A percentile compares a stretch with the other conserved stretches of the same genome.
Conservation (phyloP, 1,139 yeast genomes). For the Blastobotrys proliferans region DNA sequence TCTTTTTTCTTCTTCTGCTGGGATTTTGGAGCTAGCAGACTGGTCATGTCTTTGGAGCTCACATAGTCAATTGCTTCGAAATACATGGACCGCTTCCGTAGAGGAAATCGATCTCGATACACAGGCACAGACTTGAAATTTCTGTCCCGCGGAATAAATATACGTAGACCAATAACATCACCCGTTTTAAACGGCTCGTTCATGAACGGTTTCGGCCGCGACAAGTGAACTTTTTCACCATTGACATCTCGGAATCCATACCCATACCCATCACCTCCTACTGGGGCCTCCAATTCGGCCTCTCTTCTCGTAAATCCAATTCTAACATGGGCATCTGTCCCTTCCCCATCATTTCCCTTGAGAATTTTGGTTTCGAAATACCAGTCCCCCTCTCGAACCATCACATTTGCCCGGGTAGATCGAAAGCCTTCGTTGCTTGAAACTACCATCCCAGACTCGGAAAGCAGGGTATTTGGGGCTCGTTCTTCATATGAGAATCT, state of each 20-base stretch:
- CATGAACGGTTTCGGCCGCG: slow-evolving; percentile 59
- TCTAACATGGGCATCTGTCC: slow-evolving; percentile 56
- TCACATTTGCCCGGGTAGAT: slow-evolving; percentile 68
- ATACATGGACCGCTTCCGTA: slow-evolving; percentile 68
- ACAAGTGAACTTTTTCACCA: slow-evolving; percentile 76
- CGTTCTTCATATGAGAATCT: slow-evolving; percentile 71
- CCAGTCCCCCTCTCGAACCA: slow-evolving; percentile 73
- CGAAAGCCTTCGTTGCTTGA: slow-evolving; percentile 75
- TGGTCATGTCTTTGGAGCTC: slow-evolving; percentile 71
- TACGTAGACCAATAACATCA: slow-evolving; percentile 75
- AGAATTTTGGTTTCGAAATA: slow-evolving; percentile 70
- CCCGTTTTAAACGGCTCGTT: slow-evolving; percentile 59
- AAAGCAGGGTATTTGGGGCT: slow-evolving; percentile 50
- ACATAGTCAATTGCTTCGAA: slow-evolving; percentile 87
- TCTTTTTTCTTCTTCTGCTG: slow-evolving; percentile 24
- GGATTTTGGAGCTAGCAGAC: slow-evolving; percentile 56
- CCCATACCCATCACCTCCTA: slow-evolving; percentile 92
- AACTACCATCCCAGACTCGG: slow-evolving; percentile 41
- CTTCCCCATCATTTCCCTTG: slow-evolving; percentile 34
- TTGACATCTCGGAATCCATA: slow-evolving; percentile 80
- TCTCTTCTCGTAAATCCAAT: slow-evolving; percentile 81
- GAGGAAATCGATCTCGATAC: slow-evolving; percentile 81
- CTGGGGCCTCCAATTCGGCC: slow-evolving; percentile 90
- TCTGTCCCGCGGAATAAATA: slow-evolving; percentile 55
- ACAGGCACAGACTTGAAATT: slow-evolving; percentile 33